Percentiles rank a stretch among this genome's conserved stretches.
phyloP scores from a whole-genome alignment of 2,329 filamentous ascomycete species.

The Nigrospora osmanthi region DNA sequence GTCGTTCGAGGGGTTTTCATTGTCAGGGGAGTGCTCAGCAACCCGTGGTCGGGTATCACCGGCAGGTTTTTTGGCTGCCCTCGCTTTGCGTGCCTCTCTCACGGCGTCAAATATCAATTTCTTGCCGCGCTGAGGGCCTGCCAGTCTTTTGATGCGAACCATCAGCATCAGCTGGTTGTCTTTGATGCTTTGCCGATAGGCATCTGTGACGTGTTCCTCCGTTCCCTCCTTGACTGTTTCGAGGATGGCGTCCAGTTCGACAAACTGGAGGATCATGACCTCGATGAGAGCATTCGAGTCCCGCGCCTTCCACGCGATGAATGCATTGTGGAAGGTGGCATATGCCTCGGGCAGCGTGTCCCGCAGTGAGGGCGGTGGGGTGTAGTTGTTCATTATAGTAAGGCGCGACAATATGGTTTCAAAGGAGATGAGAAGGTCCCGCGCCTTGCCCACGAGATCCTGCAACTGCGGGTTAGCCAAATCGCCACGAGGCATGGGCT shows the following conservation, averaged over 20 bases:
- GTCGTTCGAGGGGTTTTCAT: slow-evolving; percentile 27
- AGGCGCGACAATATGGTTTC: slow-evolving; percentile 64
- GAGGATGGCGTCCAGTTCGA: slow-evolving; percentile 76
- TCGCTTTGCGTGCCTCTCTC: slow-evolving; percentile 58
- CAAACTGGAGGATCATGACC: slow-evolving; percentile 80
- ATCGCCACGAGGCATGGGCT: slow-evolving; percentile 40
- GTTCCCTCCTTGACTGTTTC: slow-evolving; percentile 75
- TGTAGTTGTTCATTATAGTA: slow-evolving; percentile 58
- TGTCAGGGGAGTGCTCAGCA: slow-evolving; percentile 36
- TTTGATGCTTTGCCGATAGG: slow-evolving; percentile 74
- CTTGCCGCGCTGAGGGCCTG: slow-evolving; percentile 63
- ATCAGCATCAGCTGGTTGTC: slow-evolving; percentile 75
- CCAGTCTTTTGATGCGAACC: slow-evolving; percentile 71
- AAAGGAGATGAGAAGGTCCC: slow-evolving; percentile 70
- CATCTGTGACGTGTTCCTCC: slow-evolving; percentile 62
- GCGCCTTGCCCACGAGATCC: slow-evolving; percentile 70
- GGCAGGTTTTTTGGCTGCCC: slow-evolving; percentile 55
- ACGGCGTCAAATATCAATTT: slow-evolving; percentile 69
- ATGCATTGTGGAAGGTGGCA: slow-evolving; percentile 67
- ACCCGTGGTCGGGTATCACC: slow-evolving; percentile 66
- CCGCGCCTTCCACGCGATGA: slow-evolving; percentile 76
- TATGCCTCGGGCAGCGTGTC: slow-evolving; percentile 62
- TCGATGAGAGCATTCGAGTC: slow-evolving; percentile 73
- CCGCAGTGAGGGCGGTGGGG: slow-evolving; percentile 52
- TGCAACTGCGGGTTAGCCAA: slow-evolving; percentile 55